Evolutionary conservation across 805 yeast species (phyloP), one percentile per base, ranked within the genome.

Genomic region (Kodamaea kaohsiungensis): DNA sequence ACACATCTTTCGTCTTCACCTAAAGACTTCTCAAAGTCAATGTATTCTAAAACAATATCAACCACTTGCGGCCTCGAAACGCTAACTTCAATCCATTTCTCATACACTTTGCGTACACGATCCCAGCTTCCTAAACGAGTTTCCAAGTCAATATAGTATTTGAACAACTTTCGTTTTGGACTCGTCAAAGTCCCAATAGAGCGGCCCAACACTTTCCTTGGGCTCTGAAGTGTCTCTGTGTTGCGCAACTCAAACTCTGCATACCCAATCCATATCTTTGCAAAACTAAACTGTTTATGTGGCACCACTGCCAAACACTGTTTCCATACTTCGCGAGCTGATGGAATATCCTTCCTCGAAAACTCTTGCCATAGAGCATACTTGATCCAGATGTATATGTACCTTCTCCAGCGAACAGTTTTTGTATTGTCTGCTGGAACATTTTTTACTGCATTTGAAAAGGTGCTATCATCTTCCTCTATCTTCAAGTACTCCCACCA

Each of bases 401-500:
- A 92, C 46, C 88, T 68, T 53, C 82, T 75, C 97, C 97, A 91
- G 5, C 68, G 62, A 2, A 66, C 55, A 45, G 63, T 67, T 46
- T 67, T 81, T 5, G 55, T 35, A 0, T 55, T 49, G 1, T 66
- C 69, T 2, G 48, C 38, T 0, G 86, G 90, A 0, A 59, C 59
- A 3, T 63, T 55, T 0, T 66, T 53, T 2, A 84, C 63, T 0
- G 89, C 83, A 8, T 72, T 61, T 51, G 79, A 81, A 58, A 77
- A 81, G 9, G 70, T 63, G 10, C 55, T 17, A 61, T 63, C 18
- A 4, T 64, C 63, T 19, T 78, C 75, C 50, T 79, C 79, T 10
- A 84, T 61, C 10, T 80, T 75, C 1, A 90, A 55, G 61, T 85
- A 86, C 0, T 81, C 65, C 93, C 96, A 91, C 98, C 98, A 92